These are phyloP conservation scores for Allium cepa DNA, from an alignment of 106 monocot species.

Conservation along the genomic window DNA sequence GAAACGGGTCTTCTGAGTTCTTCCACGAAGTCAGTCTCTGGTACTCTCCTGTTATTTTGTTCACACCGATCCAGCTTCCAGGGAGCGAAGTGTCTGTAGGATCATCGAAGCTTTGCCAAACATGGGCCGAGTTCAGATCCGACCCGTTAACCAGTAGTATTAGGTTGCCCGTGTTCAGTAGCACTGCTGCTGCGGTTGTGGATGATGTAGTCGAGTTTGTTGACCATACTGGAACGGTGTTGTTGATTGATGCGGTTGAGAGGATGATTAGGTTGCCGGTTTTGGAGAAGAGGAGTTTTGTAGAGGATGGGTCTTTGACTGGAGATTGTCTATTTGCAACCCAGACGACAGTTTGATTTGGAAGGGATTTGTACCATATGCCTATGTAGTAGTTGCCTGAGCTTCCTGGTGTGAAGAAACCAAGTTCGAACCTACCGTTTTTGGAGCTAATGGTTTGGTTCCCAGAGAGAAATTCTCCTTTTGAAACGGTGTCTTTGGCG, in stretches of 20 bases:
- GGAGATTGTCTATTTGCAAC: slow-evolving; percentile 5
- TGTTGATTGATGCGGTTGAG: neutral
- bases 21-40: slow-evolving; percentile 2
- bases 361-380: slow-evolving; percentile 6
- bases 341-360: neutral
- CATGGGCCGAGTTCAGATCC: neutral
- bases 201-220: slow-evolving; percentile 2
- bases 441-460: slow-evolving; percentile 4
- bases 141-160: neutral
- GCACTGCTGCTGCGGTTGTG: neutral
- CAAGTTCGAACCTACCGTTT: slow-evolving; percentile 1
- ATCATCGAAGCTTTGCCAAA: slow-evolving; percentile 11
- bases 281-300: neutral
- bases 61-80: neutral
- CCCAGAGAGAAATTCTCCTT: neutral
- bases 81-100: slow-evolving; percentile 5
- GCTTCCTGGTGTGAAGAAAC: slow-evolving; percentile 7
- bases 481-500: neutral
- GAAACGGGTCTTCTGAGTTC: neutral
- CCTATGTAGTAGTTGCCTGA: slow-evolving; percentile 8
- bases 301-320: neutral
- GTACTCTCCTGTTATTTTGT: neutral
- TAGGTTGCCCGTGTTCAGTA: slow-evolving; percentile 11
- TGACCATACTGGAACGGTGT: slow-evolving; percentile 6
- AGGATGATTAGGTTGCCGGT: slow-evolving; percentile 6